A percentile compares a stretch with the other conserved stretches of the same genome.
Conservation (phyloP, 2,329 filamentous ascomycete genomes). For the Westerdykella ornata region DNA sequence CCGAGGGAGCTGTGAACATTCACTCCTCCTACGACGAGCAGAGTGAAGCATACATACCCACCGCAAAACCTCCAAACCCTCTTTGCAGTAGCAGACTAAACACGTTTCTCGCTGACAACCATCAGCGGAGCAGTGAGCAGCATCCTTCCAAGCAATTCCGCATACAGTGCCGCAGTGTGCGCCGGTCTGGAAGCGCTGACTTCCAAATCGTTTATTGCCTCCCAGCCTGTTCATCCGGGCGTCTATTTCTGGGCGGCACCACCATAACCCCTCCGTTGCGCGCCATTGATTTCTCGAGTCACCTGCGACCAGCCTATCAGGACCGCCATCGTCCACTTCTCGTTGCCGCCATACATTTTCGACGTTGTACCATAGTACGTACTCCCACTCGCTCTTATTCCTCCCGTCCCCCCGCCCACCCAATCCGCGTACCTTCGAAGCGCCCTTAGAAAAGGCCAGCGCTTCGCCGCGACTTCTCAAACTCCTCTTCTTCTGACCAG, state of each 20-base stretch:
- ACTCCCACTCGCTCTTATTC: conserved; percentile 33
- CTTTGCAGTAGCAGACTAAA: too few species aligned
- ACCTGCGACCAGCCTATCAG: conserved; percentile 30
- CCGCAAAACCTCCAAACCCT: too few species aligned
- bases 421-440: conserved; percentile 23
- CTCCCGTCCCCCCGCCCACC: conserved; percentile 24
- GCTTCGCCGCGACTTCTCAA: conserved; percentile 28
- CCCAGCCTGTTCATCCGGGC: conserved; percentile 28
- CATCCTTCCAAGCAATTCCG: conserved; percentile 4
- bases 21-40: too few species aligned
- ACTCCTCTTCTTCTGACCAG: conserved; percentile 31
- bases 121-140: conserved; percentile 20
- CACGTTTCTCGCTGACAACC: conserved; percentile 2
- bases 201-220: conserved; percentile 25
- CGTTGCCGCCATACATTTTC: conserved; percentile 35
- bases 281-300: conserved; percentile 19
- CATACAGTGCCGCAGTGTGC: conserved; percentile 17
- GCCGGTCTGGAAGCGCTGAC: conserved; percentile 26
- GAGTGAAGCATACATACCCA: too few species aligned
- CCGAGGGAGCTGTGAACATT: too few species aligned
- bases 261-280: conserved; percentile 16
- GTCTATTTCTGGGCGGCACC: conserved; percentile 37
- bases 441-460: conserved; percentile 38
- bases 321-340: conserved; percentile 18
- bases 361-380: conserved; percentile 36